A percentile compares a stretch with the other conserved stretches of the same genome.
These are phyloP conservation scores for Coniferiporia weirii DNA, from an alignment of 1,284 basidiomycete species.

Conservation along the genomic window DNA sequence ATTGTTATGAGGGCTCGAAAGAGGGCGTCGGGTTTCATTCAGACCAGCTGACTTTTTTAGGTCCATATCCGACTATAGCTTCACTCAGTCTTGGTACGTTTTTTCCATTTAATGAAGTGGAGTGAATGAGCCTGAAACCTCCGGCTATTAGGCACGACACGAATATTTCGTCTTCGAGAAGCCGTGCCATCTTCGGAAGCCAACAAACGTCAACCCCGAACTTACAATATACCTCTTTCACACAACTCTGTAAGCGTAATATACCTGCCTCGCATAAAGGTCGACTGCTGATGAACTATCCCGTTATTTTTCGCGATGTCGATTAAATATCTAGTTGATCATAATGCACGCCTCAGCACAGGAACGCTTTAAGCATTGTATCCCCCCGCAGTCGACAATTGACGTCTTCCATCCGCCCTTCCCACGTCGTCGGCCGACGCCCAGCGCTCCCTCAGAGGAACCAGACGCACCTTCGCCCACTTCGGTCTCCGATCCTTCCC, in stretches of 20 bases:
- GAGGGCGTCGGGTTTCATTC: constrained; percentile 87
- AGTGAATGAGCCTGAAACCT: not conserved
- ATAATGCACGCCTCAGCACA: constrained; percentile 93
- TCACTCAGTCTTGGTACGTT: constrained; percentile 80
- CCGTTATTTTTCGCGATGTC: no score
- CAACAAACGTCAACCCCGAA: constrained; percentile 53
- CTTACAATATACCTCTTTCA: constrained; percentile 76
- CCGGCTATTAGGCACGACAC: constrained; percentile 50
- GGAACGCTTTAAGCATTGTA: constrained; percentile 81
- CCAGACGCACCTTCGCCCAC: not conserved
- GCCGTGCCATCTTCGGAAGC: constrained; percentile 58
- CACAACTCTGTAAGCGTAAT: constrained; percentile 71
- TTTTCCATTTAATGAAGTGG: constrained; percentile 7
- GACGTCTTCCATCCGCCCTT: constrained; percentile 70
- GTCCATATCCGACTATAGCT: constrained; percentile 90
- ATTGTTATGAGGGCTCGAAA: constrained; percentile 82
- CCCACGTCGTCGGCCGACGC: constrained; percentile 34
- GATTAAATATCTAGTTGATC: constrained; percentile 44
- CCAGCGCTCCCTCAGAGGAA: not conserved
- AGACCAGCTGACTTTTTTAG: constrained; percentile 74
- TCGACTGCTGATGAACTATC: not conserved
- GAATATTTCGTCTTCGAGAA: constrained; percentile 76
- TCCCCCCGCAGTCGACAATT: constrained; percentile 71
- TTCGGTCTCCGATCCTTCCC: no score
- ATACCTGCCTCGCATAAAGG: not conserved